These are phyloP conservation scores for Kwoniella bestiolae DNA, from an alignment of 768 basidiomycete species.

Conservation along the genomic window DNA sequence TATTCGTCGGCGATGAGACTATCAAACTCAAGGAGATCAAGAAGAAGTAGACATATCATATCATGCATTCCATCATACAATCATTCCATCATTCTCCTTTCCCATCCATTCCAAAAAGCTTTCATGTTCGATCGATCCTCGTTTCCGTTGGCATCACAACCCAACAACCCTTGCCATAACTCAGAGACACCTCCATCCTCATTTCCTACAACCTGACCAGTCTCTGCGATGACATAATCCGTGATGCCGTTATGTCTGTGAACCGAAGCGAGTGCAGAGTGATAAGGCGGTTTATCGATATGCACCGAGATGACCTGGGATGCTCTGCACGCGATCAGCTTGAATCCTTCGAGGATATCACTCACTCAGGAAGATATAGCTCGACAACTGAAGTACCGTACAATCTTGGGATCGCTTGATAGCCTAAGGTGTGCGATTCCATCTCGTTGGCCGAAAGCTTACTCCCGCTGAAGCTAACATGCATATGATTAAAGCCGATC, in stretches of 20 bases:
- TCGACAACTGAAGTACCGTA: conserved; percentile 11
- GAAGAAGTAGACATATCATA: conserved; percentile 73
- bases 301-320: conserved; percentile 38
- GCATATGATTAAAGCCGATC: background rate
- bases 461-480: conserved; percentile 36
- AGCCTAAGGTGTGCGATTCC: conserved; percentile 38
- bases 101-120: conserved; percentile 40
- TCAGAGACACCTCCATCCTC: conserved; percentile 35
- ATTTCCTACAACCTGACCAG: conserved; percentile 39
- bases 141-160: conserved; percentile 32
- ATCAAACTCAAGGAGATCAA: conserved; percentile 89
- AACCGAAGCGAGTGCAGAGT: conserved; percentile 31
- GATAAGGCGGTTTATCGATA: conserved; percentile 11
- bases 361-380: conserved; percentile 47
- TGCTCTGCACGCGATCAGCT: conserved; percentile 18
- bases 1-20: conserved; percentile 91
- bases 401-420: background rate
- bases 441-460: conserved; percentile 25
- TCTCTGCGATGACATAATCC: conserved; percentile 38
- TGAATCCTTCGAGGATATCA: background rate
- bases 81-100: conserved; percentile 15
- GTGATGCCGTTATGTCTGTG: conserved; percentile 30
- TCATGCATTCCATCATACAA: conserved; percentile 11
- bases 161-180: conserved; percentile 46
- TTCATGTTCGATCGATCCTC: background rate